A percentile compares a stretch with the other conserved stretches of the same genome.
Conservation (phyloP, 2,329 filamentous ascomycete genomes). For the Ceratocystis destructans region DNA sequence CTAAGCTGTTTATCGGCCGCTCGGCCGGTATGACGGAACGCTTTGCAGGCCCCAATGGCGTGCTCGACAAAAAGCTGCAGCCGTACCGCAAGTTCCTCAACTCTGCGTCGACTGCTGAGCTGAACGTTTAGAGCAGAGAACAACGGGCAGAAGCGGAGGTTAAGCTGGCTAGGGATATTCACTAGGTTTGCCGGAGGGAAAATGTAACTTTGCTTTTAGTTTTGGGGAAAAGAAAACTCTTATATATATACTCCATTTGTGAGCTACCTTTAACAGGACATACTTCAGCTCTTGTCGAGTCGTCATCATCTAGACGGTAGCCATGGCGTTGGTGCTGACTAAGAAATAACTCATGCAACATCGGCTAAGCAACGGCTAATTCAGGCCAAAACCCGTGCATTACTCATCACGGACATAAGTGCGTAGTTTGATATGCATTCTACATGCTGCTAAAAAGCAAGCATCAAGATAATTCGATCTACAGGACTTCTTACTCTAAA, state of each 20-base stretch:
- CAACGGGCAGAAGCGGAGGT: not conserved
- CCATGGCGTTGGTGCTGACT: not conserved
- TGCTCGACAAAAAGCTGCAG: conserved; percentile 29
- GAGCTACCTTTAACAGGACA: no score
- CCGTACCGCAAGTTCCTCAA: conserved; percentile 29
- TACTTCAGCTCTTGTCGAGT: no score
- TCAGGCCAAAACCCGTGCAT: not conserved
- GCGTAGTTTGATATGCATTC: not conserved
- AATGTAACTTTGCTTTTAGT: no score
- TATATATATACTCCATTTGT: no score
- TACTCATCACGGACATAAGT: not conserved
- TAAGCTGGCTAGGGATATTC: not conserved
- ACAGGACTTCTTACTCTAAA: not conserved
- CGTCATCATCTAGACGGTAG: no score
- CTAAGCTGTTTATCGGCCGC: conserved; percentile 39
- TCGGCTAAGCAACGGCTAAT: not conserved
- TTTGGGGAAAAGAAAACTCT: no score
- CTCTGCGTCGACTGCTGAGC: conserved; percentile 27
- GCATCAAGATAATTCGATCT: not conserved
- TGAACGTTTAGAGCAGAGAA: conserved; percentile 26
- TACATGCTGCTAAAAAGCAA: not conserved
- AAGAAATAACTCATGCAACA: not conserved
- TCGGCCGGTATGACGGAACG: conserved; percentile 33
- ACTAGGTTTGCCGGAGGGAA: not conserved
- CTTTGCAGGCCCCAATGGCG: conserved; percentile 31